Evolutionary conservation across 2,329 filamentous ascomycete genomes (phyloP), one percentile per base, ranked within the genome.

Genomic region (Colletotrichum tamarilloi): DNA sequence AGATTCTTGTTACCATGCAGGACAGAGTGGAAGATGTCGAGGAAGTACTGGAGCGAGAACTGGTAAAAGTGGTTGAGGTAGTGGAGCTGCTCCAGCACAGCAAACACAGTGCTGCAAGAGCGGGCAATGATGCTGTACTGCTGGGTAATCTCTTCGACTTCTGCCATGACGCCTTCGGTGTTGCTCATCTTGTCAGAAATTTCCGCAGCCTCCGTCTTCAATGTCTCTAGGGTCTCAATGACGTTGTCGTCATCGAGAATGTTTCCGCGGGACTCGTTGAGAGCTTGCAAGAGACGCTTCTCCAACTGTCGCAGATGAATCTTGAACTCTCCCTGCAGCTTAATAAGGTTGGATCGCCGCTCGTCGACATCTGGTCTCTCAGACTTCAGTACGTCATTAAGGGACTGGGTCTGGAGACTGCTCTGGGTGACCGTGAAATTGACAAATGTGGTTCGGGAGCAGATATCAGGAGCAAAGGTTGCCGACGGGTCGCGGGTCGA

Each of bases 31-130:
- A 99, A 99, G 77, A 99, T 99, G 81, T 98, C 94, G 68, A 98
- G 90, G 85, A 99, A 99, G 85, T 98, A 99, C 83, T 98, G 95
- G 73, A 99, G 89, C 49, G 97, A 99, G 88, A 99, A 99, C 82
- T 98, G 97, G 84, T 99, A 99, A 85, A 98, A 98, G 87, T 98
- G 97, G 82, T 99, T 98, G 82, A 99, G 92, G 81, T 98, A 97
- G 83, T 98, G 96, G 71, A 99, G 90, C 82, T 99, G 96, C 85
- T 99, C 97, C 74, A 99, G 87, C 16, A 99, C 94, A 38, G 97
- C 95, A 82, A 98, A 99, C 55, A 99, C 96, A 68, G 97, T 95
- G 85, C 96, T 98, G 89, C 97, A 99, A 55, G 97, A 96, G 78
- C 92, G 91, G 69, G 97, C 97, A 83, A 99, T 95, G 76, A 97